A percentile compares a stretch with the other conserved stretches of the same genome.
These are phyloP conservation scores for Aspergillus ellipticus DNA, from an alignment of 495 filamentous ascomycete genomes.

Conservation along the genomic window DNA sequence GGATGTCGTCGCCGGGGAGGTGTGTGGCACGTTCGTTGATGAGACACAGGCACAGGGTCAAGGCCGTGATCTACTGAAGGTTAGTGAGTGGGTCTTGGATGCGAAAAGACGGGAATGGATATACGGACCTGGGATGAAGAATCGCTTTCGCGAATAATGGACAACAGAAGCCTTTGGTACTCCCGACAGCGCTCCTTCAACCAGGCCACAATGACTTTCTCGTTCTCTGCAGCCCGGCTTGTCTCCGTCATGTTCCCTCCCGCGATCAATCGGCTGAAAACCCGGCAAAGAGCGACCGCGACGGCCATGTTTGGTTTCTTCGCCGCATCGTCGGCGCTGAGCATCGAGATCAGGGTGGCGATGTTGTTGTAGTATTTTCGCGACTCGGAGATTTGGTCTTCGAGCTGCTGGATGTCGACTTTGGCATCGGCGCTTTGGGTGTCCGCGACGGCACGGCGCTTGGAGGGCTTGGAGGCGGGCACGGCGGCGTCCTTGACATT, in stretches of 20 bases:
- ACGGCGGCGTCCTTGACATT: conserved; percentile 32
- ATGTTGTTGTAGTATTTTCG: conserved; percentile 93
- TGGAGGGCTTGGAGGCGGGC: conserved; percentile 42
- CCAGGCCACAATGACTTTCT: conserved; percentile 73
- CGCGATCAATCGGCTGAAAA: conserved; percentile 81
- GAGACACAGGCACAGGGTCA: conserved; percentile 78
- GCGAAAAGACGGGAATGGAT: background rate
- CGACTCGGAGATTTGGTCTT: conserved; percentile 75
- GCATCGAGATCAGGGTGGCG: conserved; percentile 61
- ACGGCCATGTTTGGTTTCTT: conserved; percentile 54
- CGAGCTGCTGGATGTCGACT: conserved; percentile 62
- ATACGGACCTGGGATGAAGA: conserved; percentile 38
- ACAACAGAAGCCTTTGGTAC: conserved; percentile 56
- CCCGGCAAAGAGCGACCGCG: conserved; percentile 77
- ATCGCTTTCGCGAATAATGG: conserved; percentile 52
- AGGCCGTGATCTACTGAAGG: conserved; percentile 48
- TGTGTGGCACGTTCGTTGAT: conserved; percentile 71
- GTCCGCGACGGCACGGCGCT: conserved; percentile 44
- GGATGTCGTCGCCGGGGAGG: conserved; percentile 55
- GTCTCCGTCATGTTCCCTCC: conserved; percentile 65
- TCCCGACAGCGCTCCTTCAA: conserved; percentile 68
- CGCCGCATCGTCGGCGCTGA: conserved; percentile 44
- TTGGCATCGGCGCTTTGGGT: conserved; percentile 46
- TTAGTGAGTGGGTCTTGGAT: conserved; percentile 22
- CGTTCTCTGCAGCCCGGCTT: conserved; percentile 62